Percentiles rank a stretch among this genome's conserved stretches.
Evolutionary conservation across 2,329 filamentous ascomycete genomes (phyloP).

Genomic region (Aspergillus ochraceoroseus): DNA sequence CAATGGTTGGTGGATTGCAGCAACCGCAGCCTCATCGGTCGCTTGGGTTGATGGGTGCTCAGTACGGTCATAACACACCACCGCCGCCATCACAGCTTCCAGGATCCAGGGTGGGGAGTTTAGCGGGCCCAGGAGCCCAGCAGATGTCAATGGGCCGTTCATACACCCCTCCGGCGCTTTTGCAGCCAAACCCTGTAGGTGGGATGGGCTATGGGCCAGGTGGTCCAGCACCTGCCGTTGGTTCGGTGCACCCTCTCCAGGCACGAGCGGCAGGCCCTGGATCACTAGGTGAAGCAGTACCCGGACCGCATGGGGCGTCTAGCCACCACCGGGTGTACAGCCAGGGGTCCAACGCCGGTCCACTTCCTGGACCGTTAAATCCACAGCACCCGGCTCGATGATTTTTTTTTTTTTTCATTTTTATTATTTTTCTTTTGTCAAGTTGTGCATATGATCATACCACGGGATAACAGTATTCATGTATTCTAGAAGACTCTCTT

Average conservation of each 20-base stretch:
- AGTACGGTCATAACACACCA: conserved; percentile 35
- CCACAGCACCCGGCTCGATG: conserved; percentile 29
- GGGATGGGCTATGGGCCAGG: conserved; percentile 31
- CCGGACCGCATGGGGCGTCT: conserved; percentile 18
- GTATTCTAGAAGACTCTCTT: conserved; percentile 14
- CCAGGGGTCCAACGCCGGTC: conserved; percentile 32
- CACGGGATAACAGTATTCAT: conserved; percentile 9
- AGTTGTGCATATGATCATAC: conserved; percentile 5
- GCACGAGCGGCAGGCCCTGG: conserved; percentile 27
- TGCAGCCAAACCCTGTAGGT: conserved; percentile 29
- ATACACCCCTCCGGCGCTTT: conserved; percentile 38
- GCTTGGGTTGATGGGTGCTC: conserved; percentile 27
- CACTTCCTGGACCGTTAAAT: conserved; percentile 26
- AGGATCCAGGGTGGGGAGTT: conserved; percentile 23
- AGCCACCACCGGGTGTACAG: conserved; percentile 39
- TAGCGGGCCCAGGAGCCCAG: conserved; percentile 25
- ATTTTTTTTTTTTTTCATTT: conserved; percentile 1
- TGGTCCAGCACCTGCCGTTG: conserved; percentile 23
- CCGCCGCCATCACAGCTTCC: conserved; percentile 34
- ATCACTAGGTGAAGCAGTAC: conserved; percentile 21
- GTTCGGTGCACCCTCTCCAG: conserved; percentile 29
- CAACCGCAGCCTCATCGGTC: conserved; percentile 34
- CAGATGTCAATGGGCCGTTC: conserved; percentile 33
- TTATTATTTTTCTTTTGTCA: conserved; percentile 1
- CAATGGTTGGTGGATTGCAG: conserved; percentile 36